Evolutionary conservation across 83 land plant genomes (phyloP), one percentile per base, ranked within the genome.

Genomic region (Diphasiastrum complanatum): DNA sequence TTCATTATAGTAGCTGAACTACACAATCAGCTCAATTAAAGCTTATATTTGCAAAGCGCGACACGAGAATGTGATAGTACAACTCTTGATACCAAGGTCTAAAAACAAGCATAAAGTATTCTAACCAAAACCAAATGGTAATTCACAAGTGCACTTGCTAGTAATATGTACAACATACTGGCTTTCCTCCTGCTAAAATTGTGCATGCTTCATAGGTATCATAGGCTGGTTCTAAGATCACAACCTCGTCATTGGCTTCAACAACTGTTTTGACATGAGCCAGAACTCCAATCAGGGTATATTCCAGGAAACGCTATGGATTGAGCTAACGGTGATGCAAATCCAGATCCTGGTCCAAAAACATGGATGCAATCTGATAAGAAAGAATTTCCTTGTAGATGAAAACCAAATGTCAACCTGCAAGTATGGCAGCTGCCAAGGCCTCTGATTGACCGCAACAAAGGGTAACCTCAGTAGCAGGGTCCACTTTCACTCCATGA

Each of bases 391-490:
- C n/a, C n/a, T n/a, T n/a, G n/a, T n/a, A n/a, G n/a, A n/a, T n/a
- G n/a, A n/a, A 24, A 51, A 19, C 23, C 24, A 61, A 60, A 54
- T 75, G 46, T n/a, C n/a, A 65, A 91, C 97, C 72, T 50, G 97
- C 83, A 67, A 91, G 70, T 23, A 83, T 63, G 3, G 90, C 61
- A 33, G 95, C 90, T 14, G 97, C 97, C 75, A 92, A 82, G 30
- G 98, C 98, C 78, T 92, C 98, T 3, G 95, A 70, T 70, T 92
- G 97, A 27, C 97, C 97, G 73, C 87, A 81, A 28, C 88, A 85
- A 37, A 88, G 68, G 33, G 78, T 82, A 25, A 92, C 58, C 58
- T 92, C 81, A 1, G 85, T 77, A 0, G 70, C 41, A 51, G 95
- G 87, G 64, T 92, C 78, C 45, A 92, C 79, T 47, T 72, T 70